phyloP scores from a whole-genome alignment of 257 asterid genomes.

The Ballota nigra region DNA sequence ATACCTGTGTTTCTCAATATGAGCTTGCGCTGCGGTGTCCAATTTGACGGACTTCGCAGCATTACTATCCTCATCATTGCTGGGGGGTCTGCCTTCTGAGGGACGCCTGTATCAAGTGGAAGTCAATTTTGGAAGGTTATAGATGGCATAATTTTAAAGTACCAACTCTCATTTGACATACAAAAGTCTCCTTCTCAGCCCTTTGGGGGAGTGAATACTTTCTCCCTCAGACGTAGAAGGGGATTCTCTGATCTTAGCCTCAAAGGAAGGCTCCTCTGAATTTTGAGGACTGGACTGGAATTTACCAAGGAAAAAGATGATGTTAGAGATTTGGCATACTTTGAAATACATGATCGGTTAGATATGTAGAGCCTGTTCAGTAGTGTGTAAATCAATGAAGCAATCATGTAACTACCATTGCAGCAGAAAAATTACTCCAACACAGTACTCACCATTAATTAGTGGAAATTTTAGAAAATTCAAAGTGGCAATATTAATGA shows the following conservation, averaged over 20 bases:
- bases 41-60: constrained; percentile 56
- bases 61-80: constrained; percentile 35
- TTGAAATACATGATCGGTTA: background rate
- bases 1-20: constrained; percentile 86
- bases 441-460: background rate
- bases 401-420: background rate
- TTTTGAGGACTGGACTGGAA: constrained; percentile 45
- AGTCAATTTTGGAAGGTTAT: constrained; percentile 18
- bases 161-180: constrained; percentile 27
- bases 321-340: constrained; percentile 9
- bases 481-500: background rate
- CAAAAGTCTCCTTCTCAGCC: constrained; percentile 83
- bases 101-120: constrained; percentile 46
- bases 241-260: constrained; percentile 35
- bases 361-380: background rate
- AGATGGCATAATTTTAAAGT: background rate
- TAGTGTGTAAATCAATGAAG: background rate
- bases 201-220: constrained; percentile 46
- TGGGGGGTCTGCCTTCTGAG: constrained; percentile 48
- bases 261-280: constrained; percentile 41
- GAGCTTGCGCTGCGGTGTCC: constrained; percentile 78
- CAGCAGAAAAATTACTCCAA: background rate
- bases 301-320: constrained; percentile 21
- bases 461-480: background rate
- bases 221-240: constrained; percentile 49